Evolutionary conservation across 345 rosid species (phyloP), one percentile per base, ranked within the genome.

Genomic region (Populus davidiana): DNA sequence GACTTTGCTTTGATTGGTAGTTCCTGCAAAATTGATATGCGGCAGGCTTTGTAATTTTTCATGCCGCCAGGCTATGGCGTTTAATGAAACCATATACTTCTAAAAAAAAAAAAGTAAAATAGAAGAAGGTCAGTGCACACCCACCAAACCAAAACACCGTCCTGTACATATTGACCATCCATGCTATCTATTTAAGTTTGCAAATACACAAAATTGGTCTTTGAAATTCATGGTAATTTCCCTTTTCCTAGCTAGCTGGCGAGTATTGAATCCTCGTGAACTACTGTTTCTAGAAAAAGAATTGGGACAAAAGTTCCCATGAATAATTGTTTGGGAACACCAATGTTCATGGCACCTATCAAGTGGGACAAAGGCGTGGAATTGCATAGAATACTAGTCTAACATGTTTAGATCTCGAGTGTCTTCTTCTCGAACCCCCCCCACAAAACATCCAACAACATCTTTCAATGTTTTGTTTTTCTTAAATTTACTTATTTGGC

Each of bases 321-420:
- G 66, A 70, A 63, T 67, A 25, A 25, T 25, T 65, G 68, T 35
- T 31, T n/a, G 5, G 73, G 63, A 54, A 72, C n/a, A 49, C n/a
- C 4, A 8, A 13, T n/a, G 21, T 78, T 33, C 80, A 81, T 52
- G 75, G 71, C 81, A 50, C 59, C 83, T 25, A 62, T 72, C 75
- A 16, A 72, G 68, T 13, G 17, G 16, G 86, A 75, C 84, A 75
- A 70, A 47, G 38, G 31, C 12, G 39, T 35, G 69, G 23, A 12
- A 35, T n/a, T 50, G 39, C 5, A 47, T 75, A 69, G 69, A 72
- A 76, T 31, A 72, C 31, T 23, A 47, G 25, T 8, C 71, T 11
- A 5, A 52, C 39, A 21, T 38, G 80, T 72, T 72, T 75, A 62
- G 75, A 69, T 71, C 67, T 7, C 7, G n/a, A 12, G 44, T 36